Conservation (phyloP, 2,329 filamentous ascomycete genomes). For the Decorospora gaudefroyi region DNA sequence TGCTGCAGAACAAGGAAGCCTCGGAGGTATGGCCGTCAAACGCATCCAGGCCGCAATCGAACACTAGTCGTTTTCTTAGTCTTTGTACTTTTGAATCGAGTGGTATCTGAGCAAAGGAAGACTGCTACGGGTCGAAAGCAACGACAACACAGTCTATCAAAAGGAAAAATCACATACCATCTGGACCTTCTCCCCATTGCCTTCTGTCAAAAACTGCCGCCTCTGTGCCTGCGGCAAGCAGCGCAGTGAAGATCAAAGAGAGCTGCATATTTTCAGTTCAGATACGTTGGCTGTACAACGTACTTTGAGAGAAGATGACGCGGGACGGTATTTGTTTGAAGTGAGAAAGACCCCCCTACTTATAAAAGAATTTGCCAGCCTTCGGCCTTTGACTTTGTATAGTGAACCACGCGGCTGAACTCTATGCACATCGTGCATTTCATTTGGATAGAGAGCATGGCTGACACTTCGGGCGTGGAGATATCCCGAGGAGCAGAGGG, state of each 20-base stretch:
- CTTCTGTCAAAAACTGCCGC: slow-evolving; percentile 30
- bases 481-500: slow-evolving; percentile 16
- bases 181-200: slow-evolving; percentile 27
- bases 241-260: slow-evolving; percentile 26
- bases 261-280: slow-evolving; percentile 31
- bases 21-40: slow-evolving; percentile 40
- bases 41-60: slow-evolving; percentile 35
- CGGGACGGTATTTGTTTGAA: slow-evolving; percentile 6
- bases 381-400: slow-evolving; percentile 2
- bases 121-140: neutral
- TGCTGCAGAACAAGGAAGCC: slow-evolving; percentile 39
- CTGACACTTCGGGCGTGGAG: slow-evolving; percentile 19
- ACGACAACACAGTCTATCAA: neutral
- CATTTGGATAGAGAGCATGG: slow-evolving; percentile 42
- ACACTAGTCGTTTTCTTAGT: slow-evolving; percentile 22
- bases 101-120: no score
- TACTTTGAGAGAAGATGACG: slow-evolving; percentile 5
- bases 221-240: slow-evolving; percentile 29
- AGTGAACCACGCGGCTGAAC: slow-evolving; percentile 13
- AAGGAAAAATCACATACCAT: slow-evolving; percentile 24
- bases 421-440: slow-evolving; percentile 28
- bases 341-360: slow-evolving; percentile 22
- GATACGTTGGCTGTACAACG: slow-evolving; percentile 1
- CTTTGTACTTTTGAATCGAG: neutral
- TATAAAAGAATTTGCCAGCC: slow-evolving; percentile 24